phyloP scores from a whole-genome alignment of 2,329 filamentous ascomycete genomes.

The Mycosphaerella sp. region DNA sequence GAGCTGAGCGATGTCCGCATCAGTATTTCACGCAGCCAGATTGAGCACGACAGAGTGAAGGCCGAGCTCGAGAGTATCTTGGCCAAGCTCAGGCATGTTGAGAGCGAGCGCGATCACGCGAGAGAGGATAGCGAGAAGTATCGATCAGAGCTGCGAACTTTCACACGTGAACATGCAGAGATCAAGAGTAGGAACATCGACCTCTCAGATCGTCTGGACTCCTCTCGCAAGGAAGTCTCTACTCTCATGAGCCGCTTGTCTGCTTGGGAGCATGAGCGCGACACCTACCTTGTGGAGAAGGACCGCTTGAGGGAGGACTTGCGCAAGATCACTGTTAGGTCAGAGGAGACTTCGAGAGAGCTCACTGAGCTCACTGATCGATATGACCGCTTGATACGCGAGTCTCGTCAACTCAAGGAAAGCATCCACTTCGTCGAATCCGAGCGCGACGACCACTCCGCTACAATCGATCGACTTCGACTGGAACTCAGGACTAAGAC shows the following conservation, averaged over 20 bases:
- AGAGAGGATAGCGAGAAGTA: slow-evolving; percentile 27
- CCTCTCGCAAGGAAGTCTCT: slow-evolving; percentile 25
- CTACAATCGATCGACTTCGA: slow-evolving; percentile 27
- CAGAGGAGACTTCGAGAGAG: slow-evolving; percentile 26
- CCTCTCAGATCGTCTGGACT: slow-evolving; percentile 24
- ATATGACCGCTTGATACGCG: slow-evolving; percentile 25
- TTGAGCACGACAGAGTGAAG: slow-evolving; percentile 26
- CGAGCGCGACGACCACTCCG: slow-evolving; percentile 30
- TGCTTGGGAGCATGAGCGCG: slow-evolving; percentile 26
- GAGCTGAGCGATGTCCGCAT: slow-evolving; percentile 26
- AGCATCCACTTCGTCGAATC: slow-evolving; percentile 25
- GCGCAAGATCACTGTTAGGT: slow-evolving; percentile 22
- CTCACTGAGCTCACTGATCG: slow-evolving; percentile 25
- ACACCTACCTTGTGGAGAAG: slow-evolving; percentile 27
- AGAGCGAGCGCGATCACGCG: slow-evolving; percentile 27
- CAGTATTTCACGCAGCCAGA: slow-evolving; percentile 20
- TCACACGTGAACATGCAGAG: slow-evolving; percentile 29
- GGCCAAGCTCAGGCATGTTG: slow-evolving; percentile 19
- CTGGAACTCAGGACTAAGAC: slow-evolving; percentile 27
- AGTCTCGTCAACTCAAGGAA: slow-evolving; percentile 26
- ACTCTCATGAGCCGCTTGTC: slow-evolving; percentile 26
- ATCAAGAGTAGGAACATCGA: slow-evolving; percentile 26
- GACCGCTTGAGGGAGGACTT: slow-evolving; percentile 29
- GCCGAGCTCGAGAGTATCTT: slow-evolving; percentile 24
- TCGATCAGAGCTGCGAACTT: slow-evolving; percentile 25